Conservation (phyloP, 2,329 filamentous ascomycete species). For the Lachnellula cervina region DNA sequence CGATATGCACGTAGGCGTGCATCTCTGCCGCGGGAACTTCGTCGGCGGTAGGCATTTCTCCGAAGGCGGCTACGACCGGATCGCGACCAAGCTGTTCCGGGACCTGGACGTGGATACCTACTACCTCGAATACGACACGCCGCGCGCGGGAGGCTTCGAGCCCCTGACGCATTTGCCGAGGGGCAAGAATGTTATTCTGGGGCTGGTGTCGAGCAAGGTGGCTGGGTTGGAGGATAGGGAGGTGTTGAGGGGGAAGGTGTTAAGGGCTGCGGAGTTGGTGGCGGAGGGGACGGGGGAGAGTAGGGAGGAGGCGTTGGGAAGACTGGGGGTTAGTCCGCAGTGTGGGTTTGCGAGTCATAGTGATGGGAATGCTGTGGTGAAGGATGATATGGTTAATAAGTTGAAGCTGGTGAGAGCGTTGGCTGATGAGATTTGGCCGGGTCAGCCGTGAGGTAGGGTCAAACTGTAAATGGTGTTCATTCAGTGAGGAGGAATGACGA, state of each 20-base stretch:
- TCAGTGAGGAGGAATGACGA: neutral
- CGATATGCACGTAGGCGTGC: slow-evolving; percentile 73
- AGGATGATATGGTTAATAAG: slow-evolving; percentile 71
- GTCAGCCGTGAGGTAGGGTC: slow-evolving; percentile 12
- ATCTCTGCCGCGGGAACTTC: slow-evolving; percentile 68
- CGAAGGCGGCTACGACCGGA: slow-evolving; percentile 63
- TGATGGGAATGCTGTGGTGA: slow-evolving; percentile 61
- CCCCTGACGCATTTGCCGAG: slow-evolving; percentile 57
- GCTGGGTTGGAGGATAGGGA: slow-evolving; percentile 59
- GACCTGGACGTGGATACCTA: slow-evolving; percentile 61
- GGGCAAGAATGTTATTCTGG: slow-evolving; percentile 60
- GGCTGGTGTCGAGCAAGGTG: slow-evolving; percentile 61
- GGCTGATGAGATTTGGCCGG: slow-evolving; percentile 66
- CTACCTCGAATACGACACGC: slow-evolving; percentile 66
- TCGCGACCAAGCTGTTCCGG: slow-evolving; percentile 62
- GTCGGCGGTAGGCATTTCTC: slow-evolving; percentile 63
- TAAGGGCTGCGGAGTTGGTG: slow-evolving; percentile 62
- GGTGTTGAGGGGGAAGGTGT: slow-evolving; percentile 55
- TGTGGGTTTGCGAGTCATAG: slow-evolving; percentile 69
- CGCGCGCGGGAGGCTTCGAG: slow-evolving; percentile 62
- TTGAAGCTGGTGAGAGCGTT: slow-evolving; percentile 65
- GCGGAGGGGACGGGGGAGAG: slow-evolving; percentile 63
- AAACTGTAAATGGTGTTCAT: neutral
- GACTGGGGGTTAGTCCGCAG: slow-evolving; percentile 65
- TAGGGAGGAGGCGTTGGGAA: slow-evolving; percentile 62